Conservation (phyloP, 139 green algal genomes). For the Chlamydomonas asymmetrica region DNA sequence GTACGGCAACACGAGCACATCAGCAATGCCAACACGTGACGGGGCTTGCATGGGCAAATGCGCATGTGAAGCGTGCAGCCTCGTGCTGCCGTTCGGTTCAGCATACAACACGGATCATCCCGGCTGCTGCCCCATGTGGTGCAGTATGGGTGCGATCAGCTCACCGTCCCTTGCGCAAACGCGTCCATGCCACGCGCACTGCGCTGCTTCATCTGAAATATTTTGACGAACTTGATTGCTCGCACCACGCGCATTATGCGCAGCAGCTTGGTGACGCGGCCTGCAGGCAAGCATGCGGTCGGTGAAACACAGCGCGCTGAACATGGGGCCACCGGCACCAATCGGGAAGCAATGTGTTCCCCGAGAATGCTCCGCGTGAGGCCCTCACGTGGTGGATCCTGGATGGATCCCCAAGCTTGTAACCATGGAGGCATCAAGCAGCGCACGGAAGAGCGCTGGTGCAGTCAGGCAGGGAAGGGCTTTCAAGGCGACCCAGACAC, state of each 20-base stretch:
- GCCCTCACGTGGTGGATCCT: background rate
- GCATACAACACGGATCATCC: background rate
- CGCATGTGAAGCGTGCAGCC: background rate
- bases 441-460: background rate
- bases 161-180: background rate
- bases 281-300: background rate
- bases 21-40: background rate
- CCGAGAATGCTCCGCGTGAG: background rate
- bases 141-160: background rate
- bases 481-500: background rate
- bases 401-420: background rate
- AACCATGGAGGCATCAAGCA: background rate
- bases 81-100: background rate
- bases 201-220: slow-evolving; percentile 11
- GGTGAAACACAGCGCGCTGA: background rate
- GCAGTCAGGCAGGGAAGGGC: background rate
- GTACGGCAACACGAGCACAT: background rate
- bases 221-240: slow-evolving; percentile 13
- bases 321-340: background rate
- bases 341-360: background rate
- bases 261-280: slow-evolving; percentile 11
- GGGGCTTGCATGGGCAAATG: background rate
- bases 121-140: background rate
- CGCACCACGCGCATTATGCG: slow-evolving; percentile 13
- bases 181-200: background rate